Base-by-base conservation (phyloP, 331 rosid species). In the Stylosanthes scabra region DNA sequence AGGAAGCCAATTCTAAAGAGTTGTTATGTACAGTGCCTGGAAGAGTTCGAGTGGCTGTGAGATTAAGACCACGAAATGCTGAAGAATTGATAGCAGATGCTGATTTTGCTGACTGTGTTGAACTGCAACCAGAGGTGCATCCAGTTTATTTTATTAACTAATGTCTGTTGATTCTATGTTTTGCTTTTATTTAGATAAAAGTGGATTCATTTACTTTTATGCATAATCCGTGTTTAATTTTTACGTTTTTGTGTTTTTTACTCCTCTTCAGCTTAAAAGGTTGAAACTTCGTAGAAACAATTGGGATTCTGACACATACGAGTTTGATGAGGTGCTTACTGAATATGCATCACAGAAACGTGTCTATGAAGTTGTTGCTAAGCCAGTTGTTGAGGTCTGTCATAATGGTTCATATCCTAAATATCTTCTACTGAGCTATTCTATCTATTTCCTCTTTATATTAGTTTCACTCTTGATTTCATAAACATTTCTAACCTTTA, bases 301-400 rank as follows among this genome's bases (percentile, higher is more conserved):
- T 77, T 92, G 97, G 99, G 99, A 95, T 74, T 80, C 92, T 11
- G 97, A 92, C 68, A 92, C 99, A 2, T 92, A 84, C 7, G 97
- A 95, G 78, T 95, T 95, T 74, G 99, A 95, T 78, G 99, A 90
- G 71, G 93, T 95, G 72, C 91, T 95, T 68, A 95, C 99, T 1
- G 97, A 95, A 77, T 88, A 63, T 66, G 96, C 93, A 49, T 95
- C 99, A 7, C 99, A 95, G 83, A 95, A 88, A 80, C 99, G 99
- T 45, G 99, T 92, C 73, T 95, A 91, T 70, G 99, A 95, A 86
- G 99, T 92, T 81, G 98, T 95, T 72, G 96, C 99, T 20, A 95
- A 95, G 90, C 99, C 99, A 73, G 99, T 95, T 14, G 98, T 95
- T 71, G 99, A 92, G 99, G 98, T 88, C 51, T 62, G 85, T 78